These are phyloP conservation scores for Enterocytospora artemiae DNA, from an alignment of 371 early-diverging fungal genomes.

Conservation along the genomic window DNA sequence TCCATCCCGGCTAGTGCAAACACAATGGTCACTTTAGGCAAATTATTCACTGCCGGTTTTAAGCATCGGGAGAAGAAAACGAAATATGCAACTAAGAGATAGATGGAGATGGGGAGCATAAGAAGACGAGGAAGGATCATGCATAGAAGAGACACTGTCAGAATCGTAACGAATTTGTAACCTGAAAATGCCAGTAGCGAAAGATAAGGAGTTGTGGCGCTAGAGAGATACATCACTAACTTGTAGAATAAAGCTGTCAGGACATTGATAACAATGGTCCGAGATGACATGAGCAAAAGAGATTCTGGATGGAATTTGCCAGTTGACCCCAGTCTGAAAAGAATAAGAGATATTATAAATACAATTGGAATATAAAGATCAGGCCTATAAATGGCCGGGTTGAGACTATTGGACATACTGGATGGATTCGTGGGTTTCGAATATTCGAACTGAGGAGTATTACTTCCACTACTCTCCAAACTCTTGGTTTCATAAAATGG, in stretches of 20 bases:
- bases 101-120: conserved; percentile 12
- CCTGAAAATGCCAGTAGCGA: conserved; percentile 78
- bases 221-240: conserved; percentile 73
- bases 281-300: conserved; percentile 72
- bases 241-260: conserved; percentile 70
- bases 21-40: no score
- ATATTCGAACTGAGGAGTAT: conserved; percentile 59
- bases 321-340: conserved; percentile 65
- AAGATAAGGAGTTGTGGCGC: conserved; percentile 69
- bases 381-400: conserved; percentile 75
- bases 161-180: conserved; percentile 72
- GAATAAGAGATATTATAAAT: conserved; percentile 80
- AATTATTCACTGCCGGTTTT: no score
- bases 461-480: no score
- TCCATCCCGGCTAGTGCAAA: background rate
- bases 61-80: conserved; percentile 51
- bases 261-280: conserved; percentile 68
- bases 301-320: conserved; percentile 75
- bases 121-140: conserved; percentile 13
- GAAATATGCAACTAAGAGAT: conserved; percentile 43
- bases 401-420: no score
- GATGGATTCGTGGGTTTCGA: no score
- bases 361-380: conserved; percentile 92
- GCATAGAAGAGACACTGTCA: conserved; percentile 19
- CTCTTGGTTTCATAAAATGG: conserved; percentile 71